Base-by-base conservation (phyloP, 2,329 filamentous ascomycete genomes). In the Coniella lustricola region DNA sequence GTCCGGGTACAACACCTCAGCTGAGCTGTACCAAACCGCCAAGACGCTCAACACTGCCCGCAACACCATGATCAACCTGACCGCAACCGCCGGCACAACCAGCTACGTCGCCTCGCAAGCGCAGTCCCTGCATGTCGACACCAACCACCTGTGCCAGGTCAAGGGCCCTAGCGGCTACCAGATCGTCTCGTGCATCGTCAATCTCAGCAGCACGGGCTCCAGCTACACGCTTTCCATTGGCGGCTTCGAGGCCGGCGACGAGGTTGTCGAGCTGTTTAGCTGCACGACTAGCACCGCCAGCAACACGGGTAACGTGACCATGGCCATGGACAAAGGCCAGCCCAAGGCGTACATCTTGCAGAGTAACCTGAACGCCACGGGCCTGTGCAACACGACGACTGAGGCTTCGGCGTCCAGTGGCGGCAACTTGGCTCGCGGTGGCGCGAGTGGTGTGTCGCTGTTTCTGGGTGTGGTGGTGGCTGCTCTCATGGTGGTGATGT, bases 21-120 rank as follows among this genome's bases (percentile, higher is more conserved):
- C 67, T 1, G 62, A 67, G 12, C 62, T 76, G 9, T 77, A 77
- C 61, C 53, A 57, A 22, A 67, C 66, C 49, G 72, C 78, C 40
- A 58, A 67, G 3, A 58, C 60, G 7, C 59, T 78, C 22, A 82
- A 81, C 60, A 64, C 67, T 47, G 66, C 79, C 37, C 75, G 78
- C 25, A 67, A 62, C 61, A 62, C 68, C 35, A 66, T 68, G 13
- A 69, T 72, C 44, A 55, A 58, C 50, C 73, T 76, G 56, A 74
- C 70, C 14, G 55, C 55, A 43, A 51, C 50, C 12, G 60, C 67
- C 12, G 63, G 65, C 33, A 49, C 53, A 33, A n/a, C n/a, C n/a
- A 51, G 51, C 14, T 76, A 73, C 54, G 54, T 71, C 5, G 59
- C 59, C n/a, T 69, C 66, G 54, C 62, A 64, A 49, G 67, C 65